Evolutionary conservation across 306 rosid genomes (phyloP).

Genomic region (Vigna radiata): DNA sequence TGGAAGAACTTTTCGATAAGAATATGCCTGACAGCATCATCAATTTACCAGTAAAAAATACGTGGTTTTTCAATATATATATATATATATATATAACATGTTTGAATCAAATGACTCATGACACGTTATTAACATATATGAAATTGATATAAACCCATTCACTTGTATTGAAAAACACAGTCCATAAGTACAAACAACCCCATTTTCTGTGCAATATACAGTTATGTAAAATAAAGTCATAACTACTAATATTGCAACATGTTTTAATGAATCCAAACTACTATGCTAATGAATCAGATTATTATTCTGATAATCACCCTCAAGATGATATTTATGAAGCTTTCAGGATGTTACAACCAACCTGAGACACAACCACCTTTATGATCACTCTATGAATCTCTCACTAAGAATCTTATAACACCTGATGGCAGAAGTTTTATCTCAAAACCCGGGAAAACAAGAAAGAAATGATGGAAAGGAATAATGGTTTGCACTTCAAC

Average conservation of each 20-base stretch:
- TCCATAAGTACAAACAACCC: neutral
- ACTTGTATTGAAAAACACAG: neutral
- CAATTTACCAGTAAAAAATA: slow-evolving; percentile 32
- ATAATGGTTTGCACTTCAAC: too few relatives aligned
- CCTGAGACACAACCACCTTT: too few relatives aligned
- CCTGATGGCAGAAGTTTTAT: too few relatives aligned
- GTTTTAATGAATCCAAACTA: neutral
- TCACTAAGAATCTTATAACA: too few relatives aligned
- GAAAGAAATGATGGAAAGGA: too few relatives aligned
- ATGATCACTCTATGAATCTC: too few relatives aligned
- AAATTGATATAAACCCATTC: neutral
- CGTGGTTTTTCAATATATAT: slow-evolving; percentile 12
- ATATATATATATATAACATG: neutral
- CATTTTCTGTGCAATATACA: neutral
- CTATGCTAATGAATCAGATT: neutral
- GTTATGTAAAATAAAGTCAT: neutral
- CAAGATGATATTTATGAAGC: neutral
- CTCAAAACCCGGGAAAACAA: too few relatives aligned
- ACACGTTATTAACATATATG: neutral
- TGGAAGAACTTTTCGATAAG: slow-evolving; percentile 87
- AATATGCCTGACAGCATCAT: slow-evolving; percentile 73
- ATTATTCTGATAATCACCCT: neutral
- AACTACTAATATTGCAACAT: neutral
- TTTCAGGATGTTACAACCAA: neutral
- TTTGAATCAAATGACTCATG: slow-evolving; percentile 6